Percentiles rank a stretch among this genome's conserved stretches.
Conservation (phyloP, 441 rosid species). For the Jatropha multifida region DNA sequence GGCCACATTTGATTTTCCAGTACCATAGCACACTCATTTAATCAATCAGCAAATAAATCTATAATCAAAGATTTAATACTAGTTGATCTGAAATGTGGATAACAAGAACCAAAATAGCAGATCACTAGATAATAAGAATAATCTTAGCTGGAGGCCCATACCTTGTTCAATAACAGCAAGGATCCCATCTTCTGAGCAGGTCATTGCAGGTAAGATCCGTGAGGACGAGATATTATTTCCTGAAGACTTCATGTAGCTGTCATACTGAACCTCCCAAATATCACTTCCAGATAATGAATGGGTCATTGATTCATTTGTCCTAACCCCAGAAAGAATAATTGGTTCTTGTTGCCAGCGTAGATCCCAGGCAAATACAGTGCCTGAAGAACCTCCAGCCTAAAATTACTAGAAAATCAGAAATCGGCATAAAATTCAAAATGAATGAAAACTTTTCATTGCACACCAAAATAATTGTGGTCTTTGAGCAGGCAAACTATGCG, state of each 20-base stretch:
- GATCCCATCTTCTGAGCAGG: constrained; percentile 93
- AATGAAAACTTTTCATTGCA: not conserved
- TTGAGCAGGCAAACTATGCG: not conserved
- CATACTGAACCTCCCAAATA: constrained; percentile 91
- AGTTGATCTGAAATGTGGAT: not conserved
- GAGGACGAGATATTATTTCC: constrained; percentile 55
- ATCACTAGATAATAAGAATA: not conserved
- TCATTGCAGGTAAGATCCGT: constrained; percentile 75
- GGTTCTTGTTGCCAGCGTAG: constrained; percentile 73
- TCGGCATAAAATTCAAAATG: constrained; percentile 17
- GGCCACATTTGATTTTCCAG: not conserved
- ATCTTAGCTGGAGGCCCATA: constrained; percentile 12
- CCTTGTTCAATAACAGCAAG: constrained; percentile 81
- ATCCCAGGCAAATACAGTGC: constrained; percentile 90
- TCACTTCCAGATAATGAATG: constrained; percentile 71
- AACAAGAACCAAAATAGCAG: not conserved
- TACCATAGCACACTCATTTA: not conserved
- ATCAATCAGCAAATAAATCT: not conserved
- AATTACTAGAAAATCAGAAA: constrained; percentile 17
- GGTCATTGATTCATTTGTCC: constrained; percentile 35
- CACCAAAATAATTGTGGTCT: not conserved
- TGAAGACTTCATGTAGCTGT: constrained; percentile 53
- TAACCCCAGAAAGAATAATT: constrained; percentile 65
- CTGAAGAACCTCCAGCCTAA: constrained; percentile 93
- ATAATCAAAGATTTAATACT: not conserved